Base-by-base conservation (phyloP, 129 eudicot species). In the Sambucus nigra region DNA sequence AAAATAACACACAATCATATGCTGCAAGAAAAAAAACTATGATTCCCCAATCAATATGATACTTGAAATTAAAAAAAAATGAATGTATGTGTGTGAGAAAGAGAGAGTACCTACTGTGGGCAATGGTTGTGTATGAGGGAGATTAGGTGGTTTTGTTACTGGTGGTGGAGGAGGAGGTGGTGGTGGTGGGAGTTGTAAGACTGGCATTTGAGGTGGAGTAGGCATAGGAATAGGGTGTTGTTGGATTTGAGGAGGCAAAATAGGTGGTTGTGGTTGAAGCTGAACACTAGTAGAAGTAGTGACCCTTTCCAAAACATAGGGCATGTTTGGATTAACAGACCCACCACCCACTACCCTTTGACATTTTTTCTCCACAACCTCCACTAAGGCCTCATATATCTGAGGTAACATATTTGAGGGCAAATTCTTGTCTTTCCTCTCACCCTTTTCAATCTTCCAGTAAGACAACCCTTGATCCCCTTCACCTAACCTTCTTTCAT, bases 391-490 rank as follows among this genome's bases (percentile, higher is more conserved):
- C 28, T 85, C 67, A 65, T 77, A 85, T 22, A 85, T 69, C 64
- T 77, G 80, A 40, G 72, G 75, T 72, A 81, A 66, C 86, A 85
- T 74, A 70, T 75, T 85, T 9, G 91, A 71, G n/a, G 95, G 95
- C 76, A 85, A 70, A 16, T 65, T 70, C 47, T 68, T 72, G 2
- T 75, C 79, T 57, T 85, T 85, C 72, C 95, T 85, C 64, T 80
- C 67, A 45, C 26, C 59, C 71, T 60, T 85, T 17, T 85, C 95
- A 49, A 85, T 77, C 31, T 63, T 72, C 95, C 95, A 85, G 57
- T 85, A 85, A 32, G 82, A 76, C 14, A 18, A 1, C 0, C 17
- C 46, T 0, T 17, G 10, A 4, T 21, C 55, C 16, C 45, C 56
- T 11, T 28, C 17, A 0, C 18, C 16, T 19, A 42, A n/a, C 53